Percentiles rank a stretch among this genome's conserved stretches.
These are phyloP conservation scores for Hypoxylon sp. DNA, from an alignment of 2,329 filamentous ascomycete genomes.

Conservation along the genomic window DNA sequence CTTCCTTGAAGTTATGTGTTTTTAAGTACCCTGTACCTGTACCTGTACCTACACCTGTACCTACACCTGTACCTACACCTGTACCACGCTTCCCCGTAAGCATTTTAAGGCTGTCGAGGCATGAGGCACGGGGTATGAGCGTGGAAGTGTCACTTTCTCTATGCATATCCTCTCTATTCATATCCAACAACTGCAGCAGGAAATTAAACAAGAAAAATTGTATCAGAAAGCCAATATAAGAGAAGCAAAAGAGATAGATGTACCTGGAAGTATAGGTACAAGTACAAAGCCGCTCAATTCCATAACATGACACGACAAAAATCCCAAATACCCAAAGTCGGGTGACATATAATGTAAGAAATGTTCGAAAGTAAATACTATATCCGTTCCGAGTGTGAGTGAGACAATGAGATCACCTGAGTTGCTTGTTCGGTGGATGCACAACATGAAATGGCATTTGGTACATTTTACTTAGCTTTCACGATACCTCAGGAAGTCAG, in stretches of 20 bases:
- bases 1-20: slow-evolving; percentile 19
- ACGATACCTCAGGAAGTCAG: too few relatives aligned
- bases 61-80: too few relatives aligned
- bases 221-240: too few relatives aligned
- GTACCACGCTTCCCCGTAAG: too few relatives aligned
- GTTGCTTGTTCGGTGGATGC: slow-evolving; percentile 13
- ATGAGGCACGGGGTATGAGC: not conserved
- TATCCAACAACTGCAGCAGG: too few relatives aligned
- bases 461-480: not conserved
- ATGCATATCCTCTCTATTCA: too few relatives aligned
- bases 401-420: slow-evolving; percentile 17
- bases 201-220: too few relatives aligned
- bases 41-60: too few relatives aligned
- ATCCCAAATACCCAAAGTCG: too few relatives aligned
- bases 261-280: not conserved
- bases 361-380: not conserved
- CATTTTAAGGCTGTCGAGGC: not conserved
- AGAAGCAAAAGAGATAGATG: too few relatives aligned
- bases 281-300: not conserved
- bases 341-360: not conserved
- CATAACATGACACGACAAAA: too few relatives aligned
- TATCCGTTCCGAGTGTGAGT: slow-evolving; percentile 5
- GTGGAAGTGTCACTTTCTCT: slow-evolving; percentile 15
- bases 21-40: slow-evolving; percentile 16
- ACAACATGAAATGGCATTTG: slow-evolving; percentile 25